Percentiles rank a stretch among this genome's conserved stretches.
These are phyloP conservation scores for Pythium coloratum DNA, from an alignment of 352 stramenopile species.

Conservation along the genomic window DNA sequence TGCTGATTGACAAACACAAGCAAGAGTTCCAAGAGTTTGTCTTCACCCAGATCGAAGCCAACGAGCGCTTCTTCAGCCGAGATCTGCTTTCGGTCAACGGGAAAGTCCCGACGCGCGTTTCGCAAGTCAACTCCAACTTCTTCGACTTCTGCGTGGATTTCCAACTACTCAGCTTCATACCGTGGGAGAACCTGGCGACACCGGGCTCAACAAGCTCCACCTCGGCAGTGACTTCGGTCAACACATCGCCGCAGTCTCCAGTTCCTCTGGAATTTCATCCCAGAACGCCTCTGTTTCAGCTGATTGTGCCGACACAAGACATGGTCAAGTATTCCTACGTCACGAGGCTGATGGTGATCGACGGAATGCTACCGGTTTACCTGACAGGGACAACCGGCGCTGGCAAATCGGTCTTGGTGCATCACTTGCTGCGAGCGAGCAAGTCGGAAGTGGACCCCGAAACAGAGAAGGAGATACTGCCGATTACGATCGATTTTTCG, in stretches of 20 bases:
- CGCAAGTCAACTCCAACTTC: slow-evolving; percentile 50
- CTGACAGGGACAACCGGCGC: slow-evolving; percentile 88
- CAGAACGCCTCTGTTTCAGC: slow-evolving; percentile 40
- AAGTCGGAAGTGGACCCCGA: slow-evolving; percentile 10
- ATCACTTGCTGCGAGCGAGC: slow-evolving; percentile 54
- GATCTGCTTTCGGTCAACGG: slow-evolving; percentile 56
- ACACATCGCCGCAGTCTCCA: not conserved
- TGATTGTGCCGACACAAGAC: slow-evolving; percentile 68
- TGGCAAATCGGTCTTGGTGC: slow-evolving; percentile 86
- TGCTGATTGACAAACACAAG: slow-evolving; percentile 35
- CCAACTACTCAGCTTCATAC: slow-evolving; percentile 56
- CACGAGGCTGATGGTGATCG: slow-evolving; percentile 48
- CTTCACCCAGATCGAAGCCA: slow-evolving; percentile 34
- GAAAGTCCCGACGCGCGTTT: slow-evolving; percentile 51
- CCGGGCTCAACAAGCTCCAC: not conserved
- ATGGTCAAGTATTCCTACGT: slow-evolving; percentile 68
- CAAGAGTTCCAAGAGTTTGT: slow-evolving; percentile 59
- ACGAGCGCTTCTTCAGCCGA: slow-evolving; percentile 49
- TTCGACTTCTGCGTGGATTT: slow-evolving; percentile 77
- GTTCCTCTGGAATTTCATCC: slow-evolving; percentile 25
- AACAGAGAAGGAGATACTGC: slow-evolving; percentile 31
- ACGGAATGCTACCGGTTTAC: slow-evolving; percentile 75
- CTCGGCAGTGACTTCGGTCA: not conserved
- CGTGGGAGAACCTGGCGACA: slow-evolving; percentile 40
- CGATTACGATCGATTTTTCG: slow-evolving; percentile 81